Conservation (phyloP, 179 eudicot genomes). For the Silene vulgaris region DNA sequence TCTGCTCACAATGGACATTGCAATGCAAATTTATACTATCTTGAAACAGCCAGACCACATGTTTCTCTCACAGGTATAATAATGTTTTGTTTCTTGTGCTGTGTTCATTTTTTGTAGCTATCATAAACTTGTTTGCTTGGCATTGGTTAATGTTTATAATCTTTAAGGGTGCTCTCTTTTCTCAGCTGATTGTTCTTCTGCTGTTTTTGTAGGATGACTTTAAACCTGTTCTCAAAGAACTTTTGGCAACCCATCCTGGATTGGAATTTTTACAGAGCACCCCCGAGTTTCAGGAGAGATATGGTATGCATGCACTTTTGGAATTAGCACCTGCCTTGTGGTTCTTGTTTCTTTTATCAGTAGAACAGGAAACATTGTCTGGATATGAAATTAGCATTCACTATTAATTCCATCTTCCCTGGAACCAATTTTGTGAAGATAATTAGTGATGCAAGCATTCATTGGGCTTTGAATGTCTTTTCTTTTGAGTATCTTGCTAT, state of each 20-base stretch:
- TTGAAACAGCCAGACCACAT: constrained; percentile 72
- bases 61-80: constrained; percentile 61
- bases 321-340: background rate
- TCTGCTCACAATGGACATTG: constrained; percentile 70
- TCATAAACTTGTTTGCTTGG: background rate
- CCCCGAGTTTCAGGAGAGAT: constrained; percentile 98
- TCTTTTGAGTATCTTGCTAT: background rate
- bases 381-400: background rate
- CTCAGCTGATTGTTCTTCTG: background rate
- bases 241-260: constrained; percentile 94
- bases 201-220: constrained; percentile 60
- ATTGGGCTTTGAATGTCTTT: background rate
- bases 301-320: constrained; percentile 46
- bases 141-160: background rate
- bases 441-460: background rate
- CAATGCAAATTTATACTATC: constrained; percentile 64
- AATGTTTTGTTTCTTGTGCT: constrained; percentile 1
- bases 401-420: background rate
- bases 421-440: background rate
- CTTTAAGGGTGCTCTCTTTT: background rate
- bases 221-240: constrained; percentile 80
- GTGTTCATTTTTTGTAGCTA: background rate
- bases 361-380: background rate
- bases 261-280: constrained; percentile 90
- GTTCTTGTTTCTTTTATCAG: background rate